A percentile compares a stretch with the other conserved stretches of the same genome.
These are phyloP conservation scores for Scutellaria galericulata DNA, from an alignment of 257 asterid genomes.

Conservation along the genomic window DNA sequence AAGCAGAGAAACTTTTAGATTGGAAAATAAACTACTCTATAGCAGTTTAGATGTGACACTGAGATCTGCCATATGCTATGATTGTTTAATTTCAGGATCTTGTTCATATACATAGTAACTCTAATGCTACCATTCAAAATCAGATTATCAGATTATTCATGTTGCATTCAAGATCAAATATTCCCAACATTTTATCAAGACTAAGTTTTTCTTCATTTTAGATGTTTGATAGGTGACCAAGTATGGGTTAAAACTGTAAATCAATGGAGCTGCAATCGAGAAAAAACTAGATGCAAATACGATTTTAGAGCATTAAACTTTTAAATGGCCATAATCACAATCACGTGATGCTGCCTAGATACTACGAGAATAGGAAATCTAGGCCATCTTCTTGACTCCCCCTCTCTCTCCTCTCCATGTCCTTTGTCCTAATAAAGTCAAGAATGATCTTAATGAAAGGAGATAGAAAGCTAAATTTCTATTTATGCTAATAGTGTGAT, in stretches of 20 bases:
- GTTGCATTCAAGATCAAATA: neutral
- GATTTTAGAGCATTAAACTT: neutral
- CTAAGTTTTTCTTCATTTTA: neutral
- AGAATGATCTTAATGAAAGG: neutral
- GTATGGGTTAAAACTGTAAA: neutral
- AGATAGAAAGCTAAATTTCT: neutral
- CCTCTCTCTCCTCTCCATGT: neutral
- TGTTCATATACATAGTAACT: neutral
- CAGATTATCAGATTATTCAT: neutral
- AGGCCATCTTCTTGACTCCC: neutral
- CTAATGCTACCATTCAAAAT: neutral
- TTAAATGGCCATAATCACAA: neutral
- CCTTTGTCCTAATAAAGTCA: neutral
- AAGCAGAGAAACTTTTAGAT: neutral
- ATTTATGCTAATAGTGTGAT: neutral
- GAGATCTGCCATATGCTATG: neutral
- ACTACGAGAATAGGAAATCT: neutral
- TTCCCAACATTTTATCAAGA: neutral
- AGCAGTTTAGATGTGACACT: neutral
- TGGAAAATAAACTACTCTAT: neutral
- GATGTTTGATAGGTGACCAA: neutral
- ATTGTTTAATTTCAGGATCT: neutral
- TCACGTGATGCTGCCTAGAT: neutral
- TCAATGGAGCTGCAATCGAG: neutral
- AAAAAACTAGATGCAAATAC: neutral